These are phyloP conservation scores for Rhodotorula kratochvilovae DNA, from an alignment of 768 basidiomycete species.

Conservation along the genomic window DNA sequence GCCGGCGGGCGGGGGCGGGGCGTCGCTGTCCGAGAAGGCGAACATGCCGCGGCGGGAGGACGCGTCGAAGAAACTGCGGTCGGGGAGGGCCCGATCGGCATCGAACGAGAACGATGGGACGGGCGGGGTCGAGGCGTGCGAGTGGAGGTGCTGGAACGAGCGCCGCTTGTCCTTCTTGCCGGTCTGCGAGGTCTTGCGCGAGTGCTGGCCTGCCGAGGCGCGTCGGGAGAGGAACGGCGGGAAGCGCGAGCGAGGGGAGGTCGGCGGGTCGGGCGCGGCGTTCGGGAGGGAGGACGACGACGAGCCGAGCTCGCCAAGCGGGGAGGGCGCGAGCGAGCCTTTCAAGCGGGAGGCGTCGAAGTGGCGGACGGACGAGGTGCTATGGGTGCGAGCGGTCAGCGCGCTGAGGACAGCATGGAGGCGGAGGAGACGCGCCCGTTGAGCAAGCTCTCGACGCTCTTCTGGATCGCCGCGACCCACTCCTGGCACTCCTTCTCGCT, in stretches of 20 bases:
- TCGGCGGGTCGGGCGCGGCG: not conserved
- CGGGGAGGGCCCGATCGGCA: not conserved
- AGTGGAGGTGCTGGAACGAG: not conserved
- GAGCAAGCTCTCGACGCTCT: constrained; percentile 36
- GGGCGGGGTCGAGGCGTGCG: not conserved
- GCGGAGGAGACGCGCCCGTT: constrained; percentile 31
- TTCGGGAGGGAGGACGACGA: not conserved
- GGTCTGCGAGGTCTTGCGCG: constrained; percentile 5
- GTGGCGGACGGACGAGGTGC: constrained; percentile 39
- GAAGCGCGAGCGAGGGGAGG: constrained; percentile 23
- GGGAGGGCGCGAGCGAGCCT: not conserved
- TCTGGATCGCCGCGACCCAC: constrained; percentile 36
- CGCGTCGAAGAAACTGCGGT: constrained; percentile 9
- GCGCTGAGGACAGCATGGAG: too few species aligned
- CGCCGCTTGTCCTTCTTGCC: constrained; percentile 31
- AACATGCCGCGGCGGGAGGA: not conserved
- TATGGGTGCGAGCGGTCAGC: not conserved
- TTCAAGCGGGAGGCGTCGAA: constrained; percentile 27
- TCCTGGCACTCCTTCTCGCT: constrained; percentile 27
- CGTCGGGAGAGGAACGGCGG: constrained; percentile 23
- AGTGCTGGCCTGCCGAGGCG: constrained; percentile 15
- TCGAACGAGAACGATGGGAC: constrained; percentile 9
- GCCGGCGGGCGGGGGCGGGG: not conserved
- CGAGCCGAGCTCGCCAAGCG: constrained; percentile 9
- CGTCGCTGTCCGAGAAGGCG: constrained; percentile 16